These are phyloP conservation scores for Tillandsia fasciculata DNA, from an alignment of 176 grass and related monocot genomes.

Conservation along the genomic window DNA sequence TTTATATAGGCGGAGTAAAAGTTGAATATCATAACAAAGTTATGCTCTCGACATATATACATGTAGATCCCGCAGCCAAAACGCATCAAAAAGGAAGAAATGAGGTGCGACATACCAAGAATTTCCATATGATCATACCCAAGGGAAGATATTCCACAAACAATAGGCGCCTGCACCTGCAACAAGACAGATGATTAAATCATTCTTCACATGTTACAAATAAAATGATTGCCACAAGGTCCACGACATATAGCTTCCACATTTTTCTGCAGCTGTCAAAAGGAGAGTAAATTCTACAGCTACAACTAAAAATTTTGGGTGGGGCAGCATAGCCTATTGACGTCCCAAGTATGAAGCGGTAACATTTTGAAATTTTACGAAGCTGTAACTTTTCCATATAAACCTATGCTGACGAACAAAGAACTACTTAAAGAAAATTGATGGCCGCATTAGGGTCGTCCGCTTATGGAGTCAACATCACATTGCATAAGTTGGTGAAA, in stretches of 20 bases:
- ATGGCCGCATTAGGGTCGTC: not conserved
- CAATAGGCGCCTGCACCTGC: slow-evolving; percentile 68
- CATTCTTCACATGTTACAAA: not conserved
- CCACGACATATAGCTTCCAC: not conserved
- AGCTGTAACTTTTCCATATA: too few species aligned
- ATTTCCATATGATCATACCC: slow-evolving; percentile 94
- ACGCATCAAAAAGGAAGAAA: not conserved
- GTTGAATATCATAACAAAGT: too few species aligned
- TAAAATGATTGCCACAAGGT: not conserved
- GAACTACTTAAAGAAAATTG: not conserved
- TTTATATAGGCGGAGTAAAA: not conserved
- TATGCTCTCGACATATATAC: not conserved
- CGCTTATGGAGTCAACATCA: not conserved
- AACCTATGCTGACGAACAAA: not conserved
- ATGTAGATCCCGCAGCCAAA: not conserved
- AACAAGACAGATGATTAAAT: not conserved
- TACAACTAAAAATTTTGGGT: too few species aligned
- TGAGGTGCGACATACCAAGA: slow-evolving; percentile 53
- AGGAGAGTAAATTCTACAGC: too few species aligned
- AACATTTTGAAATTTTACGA: too few species aligned
- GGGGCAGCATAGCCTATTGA: too few species aligned
- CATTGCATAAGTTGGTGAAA: not conserved
- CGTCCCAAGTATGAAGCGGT: too few species aligned
- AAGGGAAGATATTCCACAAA: slow-evolving; percentile 85
- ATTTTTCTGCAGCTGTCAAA: too few species aligned